Percentiles rank a stretch among this genome's conserved stretches.
Conservation (phyloP, 768 basidiomycete genomes). For the Panaeolus papilionaceus region DNA sequence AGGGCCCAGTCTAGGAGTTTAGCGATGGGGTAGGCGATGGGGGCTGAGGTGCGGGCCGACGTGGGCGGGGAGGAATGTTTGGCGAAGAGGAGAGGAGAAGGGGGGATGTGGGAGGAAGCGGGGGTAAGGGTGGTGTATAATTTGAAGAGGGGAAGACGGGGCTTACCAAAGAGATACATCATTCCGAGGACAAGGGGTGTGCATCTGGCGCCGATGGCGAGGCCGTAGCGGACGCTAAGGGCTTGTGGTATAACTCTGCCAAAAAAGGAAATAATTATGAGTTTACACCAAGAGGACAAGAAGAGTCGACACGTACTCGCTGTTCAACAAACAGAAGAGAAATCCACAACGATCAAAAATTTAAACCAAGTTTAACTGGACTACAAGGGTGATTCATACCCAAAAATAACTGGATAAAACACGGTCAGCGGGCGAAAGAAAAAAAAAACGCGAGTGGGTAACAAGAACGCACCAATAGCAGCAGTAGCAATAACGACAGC, state of each 20-base stretch:
- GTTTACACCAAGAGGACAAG: background rate
- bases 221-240: slow-evolving; percentile 78
- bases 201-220: slow-evolving; percentile 79
- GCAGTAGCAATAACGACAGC: slow-evolving; percentile 80
- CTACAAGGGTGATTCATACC: slow-evolving; percentile 48
- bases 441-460: background rate
- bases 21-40: slow-evolving; percentile 83
- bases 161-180: slow-evolving; percentile 66
- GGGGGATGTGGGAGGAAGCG: no score
- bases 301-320: slow-evolving; percentile 57
- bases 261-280: no score
- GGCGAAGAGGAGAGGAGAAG: no score
- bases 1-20: slow-evolving; percentile 83
- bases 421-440: background rate
- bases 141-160: slow-evolving; percentile 34
- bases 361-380: background rate
- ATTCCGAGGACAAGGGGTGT: slow-evolving; percentile 75
- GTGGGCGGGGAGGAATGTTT: background rate
- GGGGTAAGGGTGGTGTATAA: no score
- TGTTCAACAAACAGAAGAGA: slow-evolving; percentile 37
- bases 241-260: slow-evolving; percentile 71
- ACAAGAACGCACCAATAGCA: slow-evolving; percentile 58
- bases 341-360: background rate
- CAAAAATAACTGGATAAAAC: slow-evolving; percentile 68
- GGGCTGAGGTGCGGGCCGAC: slow-evolving; percentile 46